Evolutionary conservation across 2,329 filamentous ascomycete species (phyloP), one percentile per base, ranked within the genome.

Genomic region (Calonectria hawksworthii): DNA sequence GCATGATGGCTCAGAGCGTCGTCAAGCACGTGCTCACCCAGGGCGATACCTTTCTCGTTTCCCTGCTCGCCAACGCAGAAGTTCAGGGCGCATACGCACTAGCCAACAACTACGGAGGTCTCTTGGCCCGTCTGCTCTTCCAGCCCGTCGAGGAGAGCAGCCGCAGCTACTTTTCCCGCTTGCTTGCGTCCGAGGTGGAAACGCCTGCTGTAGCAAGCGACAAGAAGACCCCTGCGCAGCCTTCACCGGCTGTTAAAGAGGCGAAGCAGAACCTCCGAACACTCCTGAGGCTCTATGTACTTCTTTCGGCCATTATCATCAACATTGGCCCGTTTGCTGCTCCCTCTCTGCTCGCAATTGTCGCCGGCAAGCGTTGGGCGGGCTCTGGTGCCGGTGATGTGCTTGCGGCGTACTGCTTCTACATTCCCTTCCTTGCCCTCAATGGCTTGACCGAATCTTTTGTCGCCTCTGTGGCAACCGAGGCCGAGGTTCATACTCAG

Each of bases 141-240:
- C 97, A 99, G 82, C 98, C 97, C 10, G 92, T 99, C 74, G 97
- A 99, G 85, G 98, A 99, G 85, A 96, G 94, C 83, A 96, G 94
- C 77, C 93, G 98, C 50, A 96, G 93, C 82, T 93, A 98, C 82
- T 98, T 99, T 74, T 96, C 95, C 68, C 94, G 94, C 41, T 88
- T 98, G 0, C 92, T 98, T 28, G 84, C 89, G 0, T 83, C 85
- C 4, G 76, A 83, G 6, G 56, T 75, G 18, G 67, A 47, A n/a
- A 67, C 61, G 16, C 26, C 77, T 7, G 36, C 59, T 16, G 66
- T 69, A 16, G 52, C 77, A 18, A 81, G 74, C 56, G 75, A 73
- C 30, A 77, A 81, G 28, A 77, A 81, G 28, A 50, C 80, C 34
- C 59, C 78, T 13, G 9, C 75, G 67, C 61, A 77, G 74, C 56